Evolutionary conservation across 1,139 yeast species (phyloP), one percentile per base, ranked within the genome.

Genomic region (Hanseniaspora sp.): DNA sequence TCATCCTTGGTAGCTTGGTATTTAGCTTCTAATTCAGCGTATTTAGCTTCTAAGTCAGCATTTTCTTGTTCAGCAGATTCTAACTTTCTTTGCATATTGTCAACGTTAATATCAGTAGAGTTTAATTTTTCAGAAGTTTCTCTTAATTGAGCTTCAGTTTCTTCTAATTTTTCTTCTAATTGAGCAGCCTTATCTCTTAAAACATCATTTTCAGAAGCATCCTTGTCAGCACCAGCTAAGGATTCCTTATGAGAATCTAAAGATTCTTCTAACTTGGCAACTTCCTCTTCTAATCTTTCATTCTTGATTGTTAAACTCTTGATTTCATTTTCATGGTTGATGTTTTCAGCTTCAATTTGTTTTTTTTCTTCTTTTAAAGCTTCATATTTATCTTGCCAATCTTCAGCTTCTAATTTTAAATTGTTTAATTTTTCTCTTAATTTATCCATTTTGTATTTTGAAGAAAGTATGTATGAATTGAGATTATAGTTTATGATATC

Each of bases 371-470:
- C 82, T 58, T 81, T 71, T 65, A 86, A 79, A 65, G 86, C 96
- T 66, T 92, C 98, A 59, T 94, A 84, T 76, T 88, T 86, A 71
- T 87, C 96, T 75, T 90, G 96, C 86, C 97, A 95, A 66, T 84
- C 76, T 75, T 94, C 99, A 62, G 96, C 90, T 69, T 92, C 98
- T 66, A 86, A 77, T 74, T 90, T 90, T 71, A 92, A 82, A 73
- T 82, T 81, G 76, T 77, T 83, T 76, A 92, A 76, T 81, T 92
- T 90, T 94, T 85, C 56, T 37, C 52, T 54, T 48, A 48, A 53
- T 52, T 54, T 53, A 29, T 55, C 53, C 52, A 45, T 53, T 33
- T 56, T 58, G 2, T 23, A 23, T 23, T 23, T 23, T 23, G 23
- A 23, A 23, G 31, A 38, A 5, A 37, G 15, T 53, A 13, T 17